Conservation (phyloP, 2,329 filamentous ascomycete species). For the Fusarium compactum region DNA sequence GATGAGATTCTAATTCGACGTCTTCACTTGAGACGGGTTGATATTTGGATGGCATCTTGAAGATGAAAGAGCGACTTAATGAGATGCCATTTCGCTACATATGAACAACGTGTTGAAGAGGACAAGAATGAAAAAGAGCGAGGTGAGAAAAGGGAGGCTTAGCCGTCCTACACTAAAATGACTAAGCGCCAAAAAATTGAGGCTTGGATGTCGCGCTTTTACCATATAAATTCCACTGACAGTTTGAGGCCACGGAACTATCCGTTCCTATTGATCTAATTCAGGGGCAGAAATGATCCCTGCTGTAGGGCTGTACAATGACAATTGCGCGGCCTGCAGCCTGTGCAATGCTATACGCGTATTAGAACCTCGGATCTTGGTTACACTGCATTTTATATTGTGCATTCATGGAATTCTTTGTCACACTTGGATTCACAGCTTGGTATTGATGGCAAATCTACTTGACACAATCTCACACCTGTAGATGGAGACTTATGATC, state of each 20-base stretch:
- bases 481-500: fast-evolving
- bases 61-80: conserved; percentile 2
- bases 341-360: background rate
- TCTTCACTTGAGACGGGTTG: conserved; percentile 22
- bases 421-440: background rate
- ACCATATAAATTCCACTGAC: background rate
- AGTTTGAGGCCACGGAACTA: background rate
- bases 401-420: conserved; percentile 7
- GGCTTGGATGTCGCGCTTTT: conserved; percentile 16
- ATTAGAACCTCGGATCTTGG: background rate
- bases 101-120: background rate
- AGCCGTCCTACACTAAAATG: conserved; percentile 5
- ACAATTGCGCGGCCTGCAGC: background rate
- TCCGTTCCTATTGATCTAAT: background rate
- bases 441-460: background rate
- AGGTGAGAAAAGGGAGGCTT: conserved; percentile 18
- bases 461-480: background rate
- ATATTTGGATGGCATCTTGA: conserved; percentile 31
- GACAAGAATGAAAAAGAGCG: background rate
- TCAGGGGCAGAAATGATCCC: conserved; percentile 1
- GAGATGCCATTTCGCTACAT: conserved; percentile 6
- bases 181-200: conserved; percentile 24
- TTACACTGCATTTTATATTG: conserved; percentile 3
- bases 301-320: conserved; percentile 3
- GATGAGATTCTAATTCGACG: conserved; percentile 30